Evolutionary conservation across 2,329 filamentous ascomycete species (phyloP).

Genomic region (Tolypocladium nubicola): DNA sequence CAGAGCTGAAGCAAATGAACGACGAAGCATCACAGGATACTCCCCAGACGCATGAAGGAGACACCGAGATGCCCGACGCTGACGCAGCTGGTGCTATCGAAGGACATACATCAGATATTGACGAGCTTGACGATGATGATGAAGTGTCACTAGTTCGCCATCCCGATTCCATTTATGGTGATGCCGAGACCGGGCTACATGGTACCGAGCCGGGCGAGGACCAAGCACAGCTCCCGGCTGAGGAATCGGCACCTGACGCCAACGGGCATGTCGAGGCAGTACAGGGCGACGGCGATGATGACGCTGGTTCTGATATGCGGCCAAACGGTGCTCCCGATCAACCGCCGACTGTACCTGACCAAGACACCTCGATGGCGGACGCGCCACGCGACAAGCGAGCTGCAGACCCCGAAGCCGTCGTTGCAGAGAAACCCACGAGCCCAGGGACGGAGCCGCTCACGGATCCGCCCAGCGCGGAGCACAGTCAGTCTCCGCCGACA

Average conservation of each 20-base stretch:
- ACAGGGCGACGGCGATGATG: neutral
- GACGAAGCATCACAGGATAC: constrained; percentile 20
- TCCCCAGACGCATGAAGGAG: constrained; percentile 10
- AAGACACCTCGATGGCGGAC: neutral
- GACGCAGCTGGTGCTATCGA: constrained; percentile 3
- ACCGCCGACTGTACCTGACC: too few species aligned
- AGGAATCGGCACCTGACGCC: neutral
- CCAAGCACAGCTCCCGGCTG: neutral
- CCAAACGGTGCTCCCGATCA: neutral
- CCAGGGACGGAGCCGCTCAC: constrained; percentile 33
- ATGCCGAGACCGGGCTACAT: neutral
- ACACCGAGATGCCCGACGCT: constrained; percentile 12
- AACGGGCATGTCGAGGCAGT: neutral
- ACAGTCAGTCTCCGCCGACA: constrained; percentile 36
- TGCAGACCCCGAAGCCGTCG: neutral
- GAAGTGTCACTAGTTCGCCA: constrained; percentile 22
- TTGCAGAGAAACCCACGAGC: constrained; percentile 20
- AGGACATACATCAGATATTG: neutral
- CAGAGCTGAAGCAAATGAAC: constrained; percentile 43
- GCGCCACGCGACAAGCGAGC: neutral
- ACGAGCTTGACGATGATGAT: constrained; percentile 11
- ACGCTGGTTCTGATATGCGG: neutral
- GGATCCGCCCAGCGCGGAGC: constrained; percentile 30
- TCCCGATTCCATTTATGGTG: constrained; percentile 12
- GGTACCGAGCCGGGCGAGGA: neutral